Conservation (phyloP, 352 stramenopile genomes). For the Paralagenidium karlingii region DNA sequence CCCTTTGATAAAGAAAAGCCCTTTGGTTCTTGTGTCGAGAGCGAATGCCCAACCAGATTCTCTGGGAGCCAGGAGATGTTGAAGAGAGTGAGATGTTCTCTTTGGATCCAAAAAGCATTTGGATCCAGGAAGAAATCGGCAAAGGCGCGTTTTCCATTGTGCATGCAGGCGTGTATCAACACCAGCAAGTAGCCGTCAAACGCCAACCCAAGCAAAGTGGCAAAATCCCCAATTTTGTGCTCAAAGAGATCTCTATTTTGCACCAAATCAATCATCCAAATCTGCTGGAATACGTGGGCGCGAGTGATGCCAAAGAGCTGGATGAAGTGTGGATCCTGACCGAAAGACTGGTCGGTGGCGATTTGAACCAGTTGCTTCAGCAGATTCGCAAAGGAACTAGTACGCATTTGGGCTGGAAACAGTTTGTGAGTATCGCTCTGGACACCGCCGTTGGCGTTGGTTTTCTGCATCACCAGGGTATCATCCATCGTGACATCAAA, state of each 20-base stretch:
- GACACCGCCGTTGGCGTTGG: slow-evolving; percentile 85
- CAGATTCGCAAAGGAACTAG: slow-evolving; percentile 27
- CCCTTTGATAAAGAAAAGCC: too few species aligned
- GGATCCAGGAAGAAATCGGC: slow-evolving; percentile 72
- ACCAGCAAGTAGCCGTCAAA: slow-evolving; percentile 70
- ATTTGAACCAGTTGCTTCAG: slow-evolving; percentile 58
- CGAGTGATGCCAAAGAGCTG: slow-evolving; percentile 34
- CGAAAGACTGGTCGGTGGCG: slow-evolving; percentile 62
- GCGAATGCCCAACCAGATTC: too few species aligned
- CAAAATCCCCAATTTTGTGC: slow-evolving; percentile 55
- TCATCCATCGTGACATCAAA: slow-evolving; percentile 83
- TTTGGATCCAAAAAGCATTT: slow-evolving; percentile 41
- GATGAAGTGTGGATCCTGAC: slow-evolving; percentile 79
- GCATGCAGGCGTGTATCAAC: slow-evolving; percentile 56
- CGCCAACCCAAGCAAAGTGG: slow-evolving; percentile 69
- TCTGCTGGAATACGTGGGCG: slow-evolving; percentile 8
- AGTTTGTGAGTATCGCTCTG: slow-evolving; percentile 50
- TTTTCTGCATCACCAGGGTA: slow-evolving; percentile 87
- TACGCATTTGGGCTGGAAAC: slow-evolving; percentile 42
- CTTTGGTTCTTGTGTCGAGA: too few species aligned
- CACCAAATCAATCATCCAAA: slow-evolving; percentile 9
- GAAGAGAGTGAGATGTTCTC: too few species aligned
- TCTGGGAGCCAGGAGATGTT: too few species aligned
- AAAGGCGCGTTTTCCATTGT: slow-evolving; percentile 79
- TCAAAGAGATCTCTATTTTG: slow-evolving; percentile 17